Evolutionary conservation across 495 filamentous ascomycete genomes (phyloP), one percentile per base, ranked within the genome.

Genomic region (Hypoxylon lenormandii): DNA sequence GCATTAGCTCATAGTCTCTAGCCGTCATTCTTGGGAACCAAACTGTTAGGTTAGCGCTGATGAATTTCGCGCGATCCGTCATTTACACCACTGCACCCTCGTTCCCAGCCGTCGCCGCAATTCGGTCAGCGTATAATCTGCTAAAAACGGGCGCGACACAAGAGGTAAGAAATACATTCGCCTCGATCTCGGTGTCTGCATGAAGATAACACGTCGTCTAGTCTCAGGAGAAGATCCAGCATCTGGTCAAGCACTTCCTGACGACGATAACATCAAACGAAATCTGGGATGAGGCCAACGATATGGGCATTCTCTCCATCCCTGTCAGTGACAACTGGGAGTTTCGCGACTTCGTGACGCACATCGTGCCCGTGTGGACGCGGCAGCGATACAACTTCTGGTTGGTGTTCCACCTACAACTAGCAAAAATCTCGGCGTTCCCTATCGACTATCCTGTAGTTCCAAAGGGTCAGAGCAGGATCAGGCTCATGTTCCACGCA

Each of bases 401-500:
- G 80, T 52, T 73, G 10, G 66, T 65, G 12, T 80, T 83, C 60
- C 55, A 84, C 76, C 37, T 80, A 64, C 0, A 62, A 73, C 1
- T 80, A 72, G 7, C 77, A 70, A 18, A 69, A 72, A 45, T 72
- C 78, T 30, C 79, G 72, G 10, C 74, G 52, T 48, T 64, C 52
- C 33, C 83, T 5, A 84, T 87, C 60, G 82, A 82, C 77, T 73
- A 80, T 42, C 83, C 84, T 0, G 80, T 81, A 0, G 78, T 86
- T 2, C 82, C 84, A 0, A 77, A 76, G 13, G 82, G 82, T 4
- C 76, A 76, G 63, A 80, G 81, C 42, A 78, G 84, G 0, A 80
- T 86, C n/a, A 72, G 84, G 5, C 76, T 86, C 1, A 82, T 82
- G 60, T 68, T 85, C 58, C 84, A 86, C 73, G 78, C 82, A 0